Evolutionary conservation across 768 basidiomycete genomes (phyloP), one percentile per base, ranked within the genome.

Genomic region (Xerocomus brunneocitrinus): DNA sequence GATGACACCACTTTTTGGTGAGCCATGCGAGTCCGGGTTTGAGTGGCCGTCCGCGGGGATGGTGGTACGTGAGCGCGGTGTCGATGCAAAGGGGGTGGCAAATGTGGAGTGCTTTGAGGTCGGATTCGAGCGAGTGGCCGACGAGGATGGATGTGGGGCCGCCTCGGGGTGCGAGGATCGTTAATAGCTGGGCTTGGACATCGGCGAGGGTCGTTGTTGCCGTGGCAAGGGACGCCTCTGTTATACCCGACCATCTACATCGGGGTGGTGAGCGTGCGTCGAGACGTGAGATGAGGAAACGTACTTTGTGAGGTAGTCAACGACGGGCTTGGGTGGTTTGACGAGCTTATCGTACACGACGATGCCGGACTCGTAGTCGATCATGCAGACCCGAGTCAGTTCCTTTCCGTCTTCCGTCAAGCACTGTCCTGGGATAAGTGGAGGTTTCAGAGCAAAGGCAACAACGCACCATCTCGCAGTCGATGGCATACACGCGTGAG

Each of bases 1-100:
- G 80, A 10, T 81, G 81, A 52, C 91, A 86, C 92, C 93, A 98
- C 65, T 91, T 92, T 65, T 90, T 89, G 42, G 91, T 91, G 42
- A 99, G 81, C 93, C 93, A 98, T n/a, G 94, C 94, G 7, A 99
- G 79, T 1, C 91, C 92, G 0, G 95, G 92, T 71, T 98, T 98
- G 57, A 92, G 82, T 0, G 95, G 94, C 38, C 91, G 82, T 1
- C 95, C 94, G 19, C 92, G 85, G 0, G 95, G 92, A 71, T 99
- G 95, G 65, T 94, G 89, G 72, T 85, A 99, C 9, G 87, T 67
- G 5, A 99, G 65, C 0, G 93, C 89, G 2, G 95, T 98, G 65
- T 99, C 95, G 62, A 98, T 89, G 64, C 92, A 92, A 47, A 80
- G 74, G 0, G 93, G 84, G 63, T 98, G 94, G 58, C 84, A 82